Base-by-base conservation (phyloP, 306 rosid species). In the Corylus heterophylla region DNA sequence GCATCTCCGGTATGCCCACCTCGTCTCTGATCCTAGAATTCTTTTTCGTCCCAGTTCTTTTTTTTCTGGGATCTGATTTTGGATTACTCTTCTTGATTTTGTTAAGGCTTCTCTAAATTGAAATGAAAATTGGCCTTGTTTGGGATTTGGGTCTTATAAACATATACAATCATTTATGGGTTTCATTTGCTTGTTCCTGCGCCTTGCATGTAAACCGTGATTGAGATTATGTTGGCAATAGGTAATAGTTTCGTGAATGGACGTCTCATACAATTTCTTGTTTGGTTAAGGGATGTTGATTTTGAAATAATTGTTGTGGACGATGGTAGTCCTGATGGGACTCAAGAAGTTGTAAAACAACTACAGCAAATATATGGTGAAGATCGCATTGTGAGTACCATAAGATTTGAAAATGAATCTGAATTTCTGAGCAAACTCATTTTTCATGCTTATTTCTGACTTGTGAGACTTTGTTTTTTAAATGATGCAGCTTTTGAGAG, bases 251-350 rank as follows among this genome's bases (percentile, higher is more conserved):
- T 8, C 62, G 2, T 16, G 9, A 64, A 64, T 16, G 70, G 42
- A 17, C 39, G 12, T 37, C 48, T 64, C 7, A 17, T 67, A 4
- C 31, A 42, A 63, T 68, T 59, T 78, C 50, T 5, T 81, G 55
- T 66, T 55, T 74, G 70, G 71, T 61, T 67, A 67, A 91, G 98
- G 93, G 93, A 89, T 66, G 92, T 79, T 56, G 94, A 95, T 82
- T 91, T 95, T 79, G 99, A 95, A 88, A 85, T 95, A 42, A 90
- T 95, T 73, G 77, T 95, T 7, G 99, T 93, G 44, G 99, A 93
- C 55, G 99, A 95, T 79, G 99, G 99, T 80, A 93, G 98, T 80
- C 99, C 99, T 16, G 99, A 95, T 81, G 98, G 99, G 74, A 95
- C 99, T 78, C 98, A 95, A 76, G 93, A 91, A 82, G 73, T 91